Conservation (phyloP, 495 filamentous ascomycete genomes). For the Penicillium robsamsonii region DNA sequence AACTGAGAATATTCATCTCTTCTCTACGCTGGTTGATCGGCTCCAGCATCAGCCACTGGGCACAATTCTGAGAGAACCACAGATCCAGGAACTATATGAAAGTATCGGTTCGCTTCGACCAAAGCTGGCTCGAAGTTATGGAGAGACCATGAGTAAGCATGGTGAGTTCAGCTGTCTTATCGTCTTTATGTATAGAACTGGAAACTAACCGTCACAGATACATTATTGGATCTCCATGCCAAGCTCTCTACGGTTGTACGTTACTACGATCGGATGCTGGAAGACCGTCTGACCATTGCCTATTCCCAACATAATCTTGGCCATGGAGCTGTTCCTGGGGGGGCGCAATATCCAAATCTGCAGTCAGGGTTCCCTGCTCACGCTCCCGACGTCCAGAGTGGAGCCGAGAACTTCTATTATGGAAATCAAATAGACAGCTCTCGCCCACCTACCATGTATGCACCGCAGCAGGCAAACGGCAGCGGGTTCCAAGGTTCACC, state of each 20-base stretch:
- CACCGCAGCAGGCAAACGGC: slow-evolving; percentile 38
- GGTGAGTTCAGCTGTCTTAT: slow-evolving; percentile 52
- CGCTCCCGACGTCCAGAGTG: slow-evolving; percentile 45
- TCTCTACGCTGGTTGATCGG: slow-evolving; percentile 90
- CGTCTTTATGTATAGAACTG: neutral
- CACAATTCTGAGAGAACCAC: slow-evolving; percentile 90
- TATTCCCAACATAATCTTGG: slow-evolving; percentile 75
- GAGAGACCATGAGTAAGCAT: slow-evolving; percentile 99
- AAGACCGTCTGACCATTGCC: slow-evolving; percentile 88
- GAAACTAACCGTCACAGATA: slow-evolving; percentile 55
- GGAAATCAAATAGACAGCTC: slow-evolving; percentile 55
- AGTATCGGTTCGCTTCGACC: slow-evolving; percentile 89
- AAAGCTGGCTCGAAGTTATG: slow-evolving; percentile 93
- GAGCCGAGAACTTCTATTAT: slow-evolving; percentile 79
- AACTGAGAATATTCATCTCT: slow-evolving; percentile 96
- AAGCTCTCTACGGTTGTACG: slow-evolving; percentile 95
- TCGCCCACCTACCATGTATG: slow-evolving; percentile 41
- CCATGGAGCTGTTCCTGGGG: slow-evolving; percentile 44
- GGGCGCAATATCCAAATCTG: slow-evolving; percentile 56
- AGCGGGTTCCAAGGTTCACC: slow-evolving; percentile 19
- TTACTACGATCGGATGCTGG: slow-evolving; percentile 98
- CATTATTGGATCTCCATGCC: slow-evolving; percentile 87
- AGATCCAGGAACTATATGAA: slow-evolving; percentile 97
- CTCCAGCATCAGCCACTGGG: slow-evolving; percentile 93
- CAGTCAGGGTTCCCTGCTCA: slow-evolving; percentile 65